Base-by-base conservation (phyloP, 257 asterid genomes). In the Lithospermum erythrorhizon region DNA sequence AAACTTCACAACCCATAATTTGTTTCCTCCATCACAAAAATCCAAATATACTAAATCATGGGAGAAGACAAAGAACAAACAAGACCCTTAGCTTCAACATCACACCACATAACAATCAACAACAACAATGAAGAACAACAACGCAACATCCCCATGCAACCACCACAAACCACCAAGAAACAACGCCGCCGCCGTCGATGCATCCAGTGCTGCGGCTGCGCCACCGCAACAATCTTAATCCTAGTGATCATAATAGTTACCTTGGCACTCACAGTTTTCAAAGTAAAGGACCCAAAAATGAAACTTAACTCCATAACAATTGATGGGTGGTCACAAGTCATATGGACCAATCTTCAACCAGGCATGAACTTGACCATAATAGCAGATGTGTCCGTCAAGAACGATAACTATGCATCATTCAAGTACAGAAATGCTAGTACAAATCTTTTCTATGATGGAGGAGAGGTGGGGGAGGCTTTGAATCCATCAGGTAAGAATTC, bases 121-220 rank as follows among this genome's bases (percentile, higher is more conserved):
- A 35, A 32, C 3, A 32, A 35, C 47, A 35, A 35, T 11, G 15
- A 35, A 8, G 47, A 35, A 35, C 47, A 35, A 35, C 47, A 35
- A 35, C 47, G 14, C 47, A 35, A 35, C 47, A 35, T 6, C 47
- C 47, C 47, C 47, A 35, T 17, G 18, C 20, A 11, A 15, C 59
- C 18, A 11, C 15, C 6, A 5, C 6, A n/a, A 22, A 17, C 7
- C 8, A 5, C 73, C 9, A 11, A 29, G 59, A 54, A 30, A 3
- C 55, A 67, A 9, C 74, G 59, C n/a, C 65, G 65, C 56, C 72
- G 70, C 53, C 64, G 61, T 29, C 68, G 66, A 25, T 75, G 68
- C 9, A 41, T 78, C 29, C 21, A 20, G n/a, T 78, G 76, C 20
- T 75, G 76, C 20, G 70, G 76, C 45, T 78, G 83, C 66, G 11